Evolutionary conservation across 2,329 filamentous ascomycete species (phyloP).

Genomic region (Diaporthe sp.): DNA sequence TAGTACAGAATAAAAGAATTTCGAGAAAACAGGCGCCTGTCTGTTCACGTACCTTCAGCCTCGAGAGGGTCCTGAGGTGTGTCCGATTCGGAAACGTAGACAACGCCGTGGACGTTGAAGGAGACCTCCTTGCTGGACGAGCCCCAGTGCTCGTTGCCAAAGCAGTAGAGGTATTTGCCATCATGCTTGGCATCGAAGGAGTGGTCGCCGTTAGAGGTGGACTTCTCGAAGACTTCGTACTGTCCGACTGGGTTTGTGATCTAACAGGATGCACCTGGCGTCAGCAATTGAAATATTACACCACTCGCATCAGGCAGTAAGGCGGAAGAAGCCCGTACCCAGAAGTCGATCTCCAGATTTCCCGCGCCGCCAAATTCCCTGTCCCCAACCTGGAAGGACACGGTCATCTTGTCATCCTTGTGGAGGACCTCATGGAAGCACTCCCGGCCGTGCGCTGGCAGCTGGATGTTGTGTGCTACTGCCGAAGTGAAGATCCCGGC

Average conservation of each 20-base stretch:
- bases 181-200: constrained; percentile 88
- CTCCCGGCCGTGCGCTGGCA: constrained; percentile 92
- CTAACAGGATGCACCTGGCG: constrained; percentile 52
- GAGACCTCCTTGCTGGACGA: constrained; percentile 97
- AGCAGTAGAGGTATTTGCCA: constrained; percentile 96
- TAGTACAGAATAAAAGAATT: constrained; percentile 35
- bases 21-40: too few relatives aligned
- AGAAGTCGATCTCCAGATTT: constrained; percentile 97
- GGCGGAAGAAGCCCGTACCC: constrained; percentile 72
- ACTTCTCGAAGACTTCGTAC: constrained; percentile 85
- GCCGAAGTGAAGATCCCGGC: constrained; percentile 72
- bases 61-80: constrained; percentile 89
- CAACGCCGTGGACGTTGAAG: constrained; percentile 99
- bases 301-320: background rate
- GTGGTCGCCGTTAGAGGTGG: constrained; percentile 91
- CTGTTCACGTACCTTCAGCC: constrained; percentile 76
- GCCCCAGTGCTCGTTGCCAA: constrained; percentile 98
- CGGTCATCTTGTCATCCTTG: constrained; percentile 96
- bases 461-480: constrained; percentile 94
- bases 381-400: constrained; percentile 98
- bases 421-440: constrained; percentile 97
- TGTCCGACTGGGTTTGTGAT: constrained; percentile 84
- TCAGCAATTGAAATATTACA: constrained; percentile 42
- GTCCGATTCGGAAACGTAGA: constrained; percentile 94
- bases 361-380: constrained; percentile 94